Conservation (phyloP, 495 filamentous ascomycete genomes). For the Parachaetomium inaequale region DNA sequence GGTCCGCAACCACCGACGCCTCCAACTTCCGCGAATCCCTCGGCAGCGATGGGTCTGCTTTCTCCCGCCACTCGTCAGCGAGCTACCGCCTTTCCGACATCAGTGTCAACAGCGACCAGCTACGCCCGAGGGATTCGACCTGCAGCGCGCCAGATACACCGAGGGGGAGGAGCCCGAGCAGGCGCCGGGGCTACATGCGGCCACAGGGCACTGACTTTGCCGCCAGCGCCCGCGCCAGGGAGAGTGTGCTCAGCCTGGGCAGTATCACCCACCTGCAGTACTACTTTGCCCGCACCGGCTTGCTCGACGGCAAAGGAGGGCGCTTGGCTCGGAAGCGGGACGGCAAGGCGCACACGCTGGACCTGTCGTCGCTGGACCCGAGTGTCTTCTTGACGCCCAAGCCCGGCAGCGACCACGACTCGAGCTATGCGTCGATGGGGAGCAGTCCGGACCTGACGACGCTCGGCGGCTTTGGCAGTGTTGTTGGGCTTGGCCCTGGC, state of each 20-base stretch:
- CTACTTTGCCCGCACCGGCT: conserved; percentile 91
- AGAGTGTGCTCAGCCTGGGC: conserved; percentile 91
- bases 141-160: conserved; percentile 28
- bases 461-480: conserved; percentile 32
- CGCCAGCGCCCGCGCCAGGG: conserved; percentile 78
- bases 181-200: conserved; percentile 82
- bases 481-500: conserved; percentile 24
- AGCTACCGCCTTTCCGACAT: conserved; percentile 41
- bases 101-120: conserved; percentile 42
- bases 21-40: conserved; percentile 53
- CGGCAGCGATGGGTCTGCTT: conserved; percentile 45
- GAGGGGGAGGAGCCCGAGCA: conserved; percentile 37
- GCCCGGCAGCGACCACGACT: conserved; percentile 47
- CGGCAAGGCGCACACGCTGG: conserved; percentile 49
- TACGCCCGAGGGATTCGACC: conserved; percentile 47
- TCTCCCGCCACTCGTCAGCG: conserved; percentile 52
- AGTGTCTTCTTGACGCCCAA: conserved; percentile 40
- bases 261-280: conserved; percentile 98
- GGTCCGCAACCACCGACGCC: conserved; percentile 52
- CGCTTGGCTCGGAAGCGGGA: conserved; percentile 70
- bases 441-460: conserved; percentile 51
- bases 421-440: conserved; percentile 54
- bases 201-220: conserved; percentile 89
- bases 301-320: conserved; percentile 90
- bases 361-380: conserved; percentile 44